Conservation (phyloP, 2,329 filamentous ascomycete species). For the Aspergillus jensenii region DNA sequence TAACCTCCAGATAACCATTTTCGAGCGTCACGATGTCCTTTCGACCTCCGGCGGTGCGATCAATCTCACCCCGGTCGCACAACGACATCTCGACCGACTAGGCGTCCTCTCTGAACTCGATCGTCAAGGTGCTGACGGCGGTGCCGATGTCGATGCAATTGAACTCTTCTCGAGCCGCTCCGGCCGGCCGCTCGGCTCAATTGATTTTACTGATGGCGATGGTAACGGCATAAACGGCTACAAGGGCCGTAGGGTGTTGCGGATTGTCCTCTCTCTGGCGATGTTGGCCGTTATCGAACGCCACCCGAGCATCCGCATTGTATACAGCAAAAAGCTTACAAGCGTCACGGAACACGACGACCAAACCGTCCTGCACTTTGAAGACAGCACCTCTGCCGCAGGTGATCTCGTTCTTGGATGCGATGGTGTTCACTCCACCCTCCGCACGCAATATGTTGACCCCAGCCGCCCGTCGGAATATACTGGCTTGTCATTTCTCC, state of each 20-base stretch:
- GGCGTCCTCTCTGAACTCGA: conserved; percentile 41
- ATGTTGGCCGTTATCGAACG: conserved; percentile 41
- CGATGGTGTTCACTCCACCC: conserved; percentile 42
- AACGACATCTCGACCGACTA: conserved; percentile 44
- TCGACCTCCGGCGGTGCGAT: conserved; percentile 47
- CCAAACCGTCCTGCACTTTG: conserved; percentile 36
- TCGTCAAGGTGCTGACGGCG: conserved; percentile 39
- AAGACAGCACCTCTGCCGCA: conserved; percentile 33
- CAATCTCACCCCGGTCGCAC: conserved; percentile 45
- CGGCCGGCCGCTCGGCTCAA: conserved; percentile 36
- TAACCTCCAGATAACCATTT: conserved; percentile 37
- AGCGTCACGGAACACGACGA: conserved; percentile 34
- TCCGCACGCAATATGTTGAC: conserved; percentile 36
- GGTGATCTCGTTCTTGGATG: conserved; percentile 41
- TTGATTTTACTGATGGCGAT: conserved; percentile 39
- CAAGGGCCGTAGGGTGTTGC: conserved; percentile 43
- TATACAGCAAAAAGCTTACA: conserved; percentile 44
- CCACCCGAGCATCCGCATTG: conserved; percentile 36
- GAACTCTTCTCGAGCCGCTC: conserved; percentile 43
- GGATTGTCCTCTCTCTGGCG: conserved; percentile 41
- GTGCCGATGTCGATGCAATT: conserved; percentile 41
- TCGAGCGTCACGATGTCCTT: conserved; percentile 41
- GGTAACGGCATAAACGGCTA: conserved; percentile 41
- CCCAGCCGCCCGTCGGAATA: conserved; percentile 36
- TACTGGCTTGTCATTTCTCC: conserved; percentile 41